phyloP scores from a whole-genome alignment of 305 asterid species.

The Fraxinus albicans region DNA sequence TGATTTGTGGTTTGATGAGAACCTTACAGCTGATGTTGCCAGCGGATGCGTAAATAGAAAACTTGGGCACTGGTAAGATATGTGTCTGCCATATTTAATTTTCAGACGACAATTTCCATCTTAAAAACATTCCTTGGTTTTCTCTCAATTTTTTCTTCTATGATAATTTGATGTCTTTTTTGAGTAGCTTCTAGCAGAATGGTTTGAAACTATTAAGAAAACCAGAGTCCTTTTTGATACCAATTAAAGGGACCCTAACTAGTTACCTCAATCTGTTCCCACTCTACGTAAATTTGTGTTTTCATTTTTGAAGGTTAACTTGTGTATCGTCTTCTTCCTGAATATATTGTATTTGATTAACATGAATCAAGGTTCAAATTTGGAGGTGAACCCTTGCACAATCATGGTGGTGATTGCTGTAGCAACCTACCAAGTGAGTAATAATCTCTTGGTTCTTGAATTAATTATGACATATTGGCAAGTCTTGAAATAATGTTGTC shows the following conservation, averaged over 20 bases:
- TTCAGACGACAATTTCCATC: neutral
- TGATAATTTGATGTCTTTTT: slow-evolving; percentile 23
- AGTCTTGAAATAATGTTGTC: slow-evolving; percentile 17
- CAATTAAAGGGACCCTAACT: slow-evolving; percentile 45
- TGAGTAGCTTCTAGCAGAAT: slow-evolving; percentile 49
- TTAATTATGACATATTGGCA: neutral
- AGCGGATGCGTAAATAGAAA: slow-evolving; percentile 67
- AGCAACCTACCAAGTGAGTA: slow-evolving; percentile 46
- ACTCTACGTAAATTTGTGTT: slow-evolving; percentile 41
- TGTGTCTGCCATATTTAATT: neutral
- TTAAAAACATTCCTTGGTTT: neutral
- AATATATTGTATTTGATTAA: slow-evolving; percentile 2
- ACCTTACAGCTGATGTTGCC: slow-evolving; percentile 44
- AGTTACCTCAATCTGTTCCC: slow-evolving; percentile 52
- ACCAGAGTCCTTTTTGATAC: slow-evolving; percentile 33
- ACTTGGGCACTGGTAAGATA: slow-evolving; percentile 66
- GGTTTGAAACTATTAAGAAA: slow-evolving; percentile 42
- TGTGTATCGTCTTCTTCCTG: neutral
- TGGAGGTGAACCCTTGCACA: slow-evolving; percentile 28
- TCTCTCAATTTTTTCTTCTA: neutral
- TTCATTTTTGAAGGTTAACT: neutral
- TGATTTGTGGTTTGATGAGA: slow-evolving; percentile 56
- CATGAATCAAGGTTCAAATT: slow-evolving; percentile 39
- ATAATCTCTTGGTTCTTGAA: neutral
- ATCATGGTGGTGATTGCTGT: slow-evolving; percentile 24